Base-by-base conservation (phyloP, 148 eudicot species). In the Dianthus caryophyllus region DNA sequence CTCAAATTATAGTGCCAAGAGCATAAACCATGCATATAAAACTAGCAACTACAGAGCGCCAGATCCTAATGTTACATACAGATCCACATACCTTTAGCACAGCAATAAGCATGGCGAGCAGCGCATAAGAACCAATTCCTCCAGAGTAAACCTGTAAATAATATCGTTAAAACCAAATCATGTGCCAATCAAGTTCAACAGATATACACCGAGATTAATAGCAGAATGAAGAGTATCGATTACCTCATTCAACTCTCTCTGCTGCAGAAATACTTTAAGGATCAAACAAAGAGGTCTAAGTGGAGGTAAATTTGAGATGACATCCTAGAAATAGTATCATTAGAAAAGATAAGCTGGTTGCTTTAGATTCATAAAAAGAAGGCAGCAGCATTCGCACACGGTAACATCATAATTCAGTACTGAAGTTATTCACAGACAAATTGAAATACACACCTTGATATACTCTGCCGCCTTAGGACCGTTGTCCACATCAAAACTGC, bases 381-480 rank as follows among this genome's bases (percentile, higher is more conserved):
- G 18, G 16, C 61, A 31, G 63, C 9, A 33, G 15, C 25, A 30
- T 58, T 50, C 29, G 30, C 55, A 29, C 57, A 46, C 12, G 4
- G 27, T 57, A 36, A 36, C 17, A 38, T 16, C 47, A 18, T 61
- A 61, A 60, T 1, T 61, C 47, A 61, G 48, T 29, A 38, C 17
- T 18, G 13, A 17, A 36, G 22, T 50, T 11, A n/a, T 43, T 55
- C 58, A 26, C 33, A 31, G 65, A 27, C 38, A 64, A 31, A 47
- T 67, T 9, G 55, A 15, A 51, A 16, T 22, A 77, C 80, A 49
- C 67, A 94, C 98, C 97, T 84, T 69, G 53, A 94, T 90, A 78
- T 84, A 94, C 60, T 83, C 92, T 24, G 97, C 98, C 76, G 98
- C 97, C 79, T 84, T 90, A 64, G 98, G 97, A 67, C 98, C 98